Percentiles rank a stretch among this genome's conserved stretches.
Evolutionary conservation across 2,329 filamentous ascomycete genomes (phyloP).

Genomic region (Fonsecaea multimorphosa): DNA sequence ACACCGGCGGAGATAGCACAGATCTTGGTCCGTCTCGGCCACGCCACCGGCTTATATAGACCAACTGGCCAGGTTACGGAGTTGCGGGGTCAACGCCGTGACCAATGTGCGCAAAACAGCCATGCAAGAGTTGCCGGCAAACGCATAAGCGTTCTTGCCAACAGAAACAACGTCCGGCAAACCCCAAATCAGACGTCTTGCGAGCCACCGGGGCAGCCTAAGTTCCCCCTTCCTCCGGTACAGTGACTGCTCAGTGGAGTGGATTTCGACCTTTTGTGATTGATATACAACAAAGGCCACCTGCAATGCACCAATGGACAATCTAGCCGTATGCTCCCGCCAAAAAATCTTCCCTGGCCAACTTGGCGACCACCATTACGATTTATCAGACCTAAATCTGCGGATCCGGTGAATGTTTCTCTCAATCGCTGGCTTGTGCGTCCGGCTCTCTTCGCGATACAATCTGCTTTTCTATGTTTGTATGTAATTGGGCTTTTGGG

Average conservation of each 20-base stretch:
- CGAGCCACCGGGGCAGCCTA: neutral
- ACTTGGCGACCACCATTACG: neutral
- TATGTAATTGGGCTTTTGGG: neutral
- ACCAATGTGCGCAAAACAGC: neutral
- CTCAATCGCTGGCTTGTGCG: neutral
- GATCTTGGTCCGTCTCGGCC: neutral
- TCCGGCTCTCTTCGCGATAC: neutral
- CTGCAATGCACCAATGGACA: neutral
- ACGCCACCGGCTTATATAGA: neutral
- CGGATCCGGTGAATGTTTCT: neutral
- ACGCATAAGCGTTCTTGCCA: neutral
- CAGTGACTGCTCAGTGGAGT: neutral
- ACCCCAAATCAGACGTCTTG: constrained; percentile 1
- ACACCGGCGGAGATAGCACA: neutral
- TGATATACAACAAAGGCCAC: neutral
- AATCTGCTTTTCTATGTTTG: neutral
- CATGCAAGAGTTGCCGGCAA: neutral
- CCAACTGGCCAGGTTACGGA: neutral
- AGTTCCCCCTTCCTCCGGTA: neutral
- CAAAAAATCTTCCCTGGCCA: neutral
- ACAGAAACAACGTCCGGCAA: neutral
- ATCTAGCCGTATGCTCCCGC: neutral
- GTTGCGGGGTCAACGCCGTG: neutral
- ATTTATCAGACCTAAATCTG: too few species aligned
- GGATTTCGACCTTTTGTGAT: neutral